Conservation (phyloP, 1,284 basidiomycete species). For the Xanthoconium separans region DNA sequence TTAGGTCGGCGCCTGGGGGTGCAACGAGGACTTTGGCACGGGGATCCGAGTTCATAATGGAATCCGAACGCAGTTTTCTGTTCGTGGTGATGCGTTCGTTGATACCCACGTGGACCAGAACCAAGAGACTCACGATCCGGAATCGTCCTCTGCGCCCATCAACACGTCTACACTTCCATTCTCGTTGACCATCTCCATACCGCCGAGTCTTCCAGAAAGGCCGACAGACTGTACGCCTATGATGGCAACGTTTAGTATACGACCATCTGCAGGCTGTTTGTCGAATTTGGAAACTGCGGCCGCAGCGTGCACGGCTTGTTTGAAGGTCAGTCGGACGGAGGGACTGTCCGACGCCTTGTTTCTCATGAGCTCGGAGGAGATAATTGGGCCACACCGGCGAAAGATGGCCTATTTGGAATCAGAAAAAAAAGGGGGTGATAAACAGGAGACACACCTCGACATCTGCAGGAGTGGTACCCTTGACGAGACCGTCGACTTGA, state of each 20-base stretch:
- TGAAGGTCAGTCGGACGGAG: constrained; percentile 73
- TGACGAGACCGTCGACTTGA: constrained; percentile 71
- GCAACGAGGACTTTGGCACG: constrained; percentile 68
- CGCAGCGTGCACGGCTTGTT: constrained; percentile 60
- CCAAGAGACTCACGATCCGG: constrained; percentile 55
- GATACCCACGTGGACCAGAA: not conserved
- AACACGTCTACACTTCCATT: constrained; percentile 70
- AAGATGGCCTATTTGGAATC: constrained; percentile 65
- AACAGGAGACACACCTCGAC: constrained; percentile 53
- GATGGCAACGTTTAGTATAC: constrained; percentile 63
- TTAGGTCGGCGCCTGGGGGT: constrained; percentile 64
- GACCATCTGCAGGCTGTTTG: constrained; percentile 80
- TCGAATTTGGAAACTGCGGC: constrained; percentile 74
- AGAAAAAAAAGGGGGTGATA: not conserved
- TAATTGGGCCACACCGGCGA: constrained; percentile 72
- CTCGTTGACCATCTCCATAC: constrained; percentile 55
- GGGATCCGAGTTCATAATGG: constrained; percentile 65
- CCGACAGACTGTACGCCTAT: constrained; percentile 49
- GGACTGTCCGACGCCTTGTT: constrained; percentile 45
- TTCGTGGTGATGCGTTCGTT: not conserved
- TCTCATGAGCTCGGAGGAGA: constrained; percentile 48
- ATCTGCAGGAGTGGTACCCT: constrained; percentile 80
- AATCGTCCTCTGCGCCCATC: constrained; percentile 46
- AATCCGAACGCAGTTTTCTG: constrained; percentile 86
- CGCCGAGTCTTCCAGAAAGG: constrained; percentile 41